Base-by-base conservation (phyloP, 164 flowering plant species). In the Taxillus chinensis region DNA sequence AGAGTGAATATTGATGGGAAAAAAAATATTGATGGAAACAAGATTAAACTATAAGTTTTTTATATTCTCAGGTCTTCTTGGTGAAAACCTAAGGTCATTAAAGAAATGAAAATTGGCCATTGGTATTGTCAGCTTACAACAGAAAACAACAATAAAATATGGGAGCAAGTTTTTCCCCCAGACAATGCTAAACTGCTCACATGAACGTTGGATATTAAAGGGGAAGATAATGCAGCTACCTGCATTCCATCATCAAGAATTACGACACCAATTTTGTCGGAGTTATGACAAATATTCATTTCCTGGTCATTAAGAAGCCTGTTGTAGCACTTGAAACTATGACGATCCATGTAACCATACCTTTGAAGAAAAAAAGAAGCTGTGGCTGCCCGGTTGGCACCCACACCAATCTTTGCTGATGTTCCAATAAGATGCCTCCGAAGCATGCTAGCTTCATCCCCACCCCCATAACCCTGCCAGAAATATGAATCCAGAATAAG, bases 241-340 rank as follows among this genome's bases (percentile, higher is more conserved):
- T 90, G 96, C 96, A 90, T 86, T 55, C 96, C 98, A 75, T 92
- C 98, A 77, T 92, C 98, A 16, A 92, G 74, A 62, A 92, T 80
- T 39, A 74, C 89, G 71, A 59, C 82, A 60, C 83, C 87, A 64
- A 92, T 82, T 68, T 68, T 67, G 38, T 69, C 73, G 5, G 67
- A 43, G 16, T 62, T 39, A 59, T 64, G 59, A 57, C 48, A 46
- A 63, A 40, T 52, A 49, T 60, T 68, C n/a, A 54, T 60, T 63
- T 72, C 64, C 61, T 67, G 55, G 13, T 67, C 66, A 45, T 62
- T 38, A 39, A 39, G 41, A 59, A 40, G 64, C 12, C 61, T 59
- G 41, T 68, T 62, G n/a, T 15, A 64, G 45, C 39, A 63, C 43
- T n/a, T 13, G 41, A 39, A 45, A 51, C 45, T 40, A 59, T 56